These are phyloP conservation scores for Thermoascus crustaceus DNA, from an alignment of 2,329 filamentous ascomycete genomes.

Conservation along the genomic window DNA sequence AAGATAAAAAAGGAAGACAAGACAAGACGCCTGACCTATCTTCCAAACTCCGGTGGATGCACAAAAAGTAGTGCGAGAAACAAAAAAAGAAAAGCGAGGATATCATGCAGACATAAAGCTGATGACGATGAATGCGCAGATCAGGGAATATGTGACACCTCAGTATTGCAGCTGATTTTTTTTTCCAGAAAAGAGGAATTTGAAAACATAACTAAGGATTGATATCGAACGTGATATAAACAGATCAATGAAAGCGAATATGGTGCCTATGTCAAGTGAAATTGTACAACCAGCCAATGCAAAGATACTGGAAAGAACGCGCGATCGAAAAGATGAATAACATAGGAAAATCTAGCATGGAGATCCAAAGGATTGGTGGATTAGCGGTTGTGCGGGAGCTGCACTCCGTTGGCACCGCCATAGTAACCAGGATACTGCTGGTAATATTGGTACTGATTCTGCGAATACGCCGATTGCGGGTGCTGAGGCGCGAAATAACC, in stretches of 20 bases:
- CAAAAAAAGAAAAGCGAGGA: background rate
- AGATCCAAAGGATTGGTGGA: no score
- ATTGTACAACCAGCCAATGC: no score
- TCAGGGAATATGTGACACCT: constrained; percentile 2
- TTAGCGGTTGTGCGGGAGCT: constrained; percentile 10
- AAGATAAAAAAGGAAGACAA: constrained; percentile 7
- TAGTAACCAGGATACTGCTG: constrained; percentile 20
- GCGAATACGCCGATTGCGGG: constrained; percentile 18
- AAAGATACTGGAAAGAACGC: no score
- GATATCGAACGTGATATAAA: no score
- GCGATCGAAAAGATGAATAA: no score
- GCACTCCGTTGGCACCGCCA: constrained; percentile 14
- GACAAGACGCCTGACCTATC: constrained; percentile 15
- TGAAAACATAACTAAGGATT: constrained; percentile 3
- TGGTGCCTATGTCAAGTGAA: no score
- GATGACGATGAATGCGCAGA: background rate
- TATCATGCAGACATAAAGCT: constrained; percentile 1
- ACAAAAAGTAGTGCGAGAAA: constrained; percentile 8
- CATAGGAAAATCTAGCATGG: no score
- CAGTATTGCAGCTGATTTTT: background rate
- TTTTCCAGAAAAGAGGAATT: background rate
- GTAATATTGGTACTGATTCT: constrained; percentile 19
- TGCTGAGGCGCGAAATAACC: constrained; percentile 20
- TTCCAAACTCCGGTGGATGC: constrained; percentile 21
- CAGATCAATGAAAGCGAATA: no score